Base-by-base conservation (phyloP, 495 filamentous ascomycete genomes). In the Tetracladium marchalianum region DNA sequence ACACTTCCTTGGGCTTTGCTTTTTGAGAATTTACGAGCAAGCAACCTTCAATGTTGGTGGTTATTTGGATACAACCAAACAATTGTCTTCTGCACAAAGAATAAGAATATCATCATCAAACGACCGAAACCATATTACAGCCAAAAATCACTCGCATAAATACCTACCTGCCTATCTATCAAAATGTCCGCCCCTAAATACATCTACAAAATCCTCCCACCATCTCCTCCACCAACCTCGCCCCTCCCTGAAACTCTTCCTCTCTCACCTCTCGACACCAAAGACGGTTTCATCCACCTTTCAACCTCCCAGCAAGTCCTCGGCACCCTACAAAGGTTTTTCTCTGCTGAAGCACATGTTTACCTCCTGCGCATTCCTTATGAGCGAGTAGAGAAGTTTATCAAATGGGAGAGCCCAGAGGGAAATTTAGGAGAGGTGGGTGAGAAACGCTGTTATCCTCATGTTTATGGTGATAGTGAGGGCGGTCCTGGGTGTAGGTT, bases 211-310 rank as follows among this genome's bases (percentile, higher is more conserved):
- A 64, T 66, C 33, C 45, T 62, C 7, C 46, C 62, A 15, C 43
- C 54, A 9, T 33, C 35, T 11, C 54, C 61, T 7, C 31, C 47
- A 8, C 47, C 47, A 7, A 52, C 57, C 11, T 44, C 51, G 15
- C 57, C 61, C 2, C 58, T 66, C 11, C 60, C 63, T 0, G 37
- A n/a, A 1, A 47, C 36, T 15, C 51, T 62, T 19, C 60, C 57
- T 1, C 46, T 61, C 42, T 64, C 63, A 4, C 35, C 43, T 11
- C 46, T 61, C 10, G 63, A 66, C 49, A 40, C 50, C 11, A 24
- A 48, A 8, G 61, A 64, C 17, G 54, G 55, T 17, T 66, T 63
- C 54, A 61, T 66, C 34, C 63, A 66, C 44, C 50, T 62, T 15
- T 56, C 50, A 16, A 64, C 63, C 11, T 56, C 61, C 8, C 15